A percentile compares a stretch with the other conserved stretches of the same genome.
phyloP scores from a whole-genome alignment of 2,329 filamentous ascomycete species.

The Fusarium sp. region DNA sequence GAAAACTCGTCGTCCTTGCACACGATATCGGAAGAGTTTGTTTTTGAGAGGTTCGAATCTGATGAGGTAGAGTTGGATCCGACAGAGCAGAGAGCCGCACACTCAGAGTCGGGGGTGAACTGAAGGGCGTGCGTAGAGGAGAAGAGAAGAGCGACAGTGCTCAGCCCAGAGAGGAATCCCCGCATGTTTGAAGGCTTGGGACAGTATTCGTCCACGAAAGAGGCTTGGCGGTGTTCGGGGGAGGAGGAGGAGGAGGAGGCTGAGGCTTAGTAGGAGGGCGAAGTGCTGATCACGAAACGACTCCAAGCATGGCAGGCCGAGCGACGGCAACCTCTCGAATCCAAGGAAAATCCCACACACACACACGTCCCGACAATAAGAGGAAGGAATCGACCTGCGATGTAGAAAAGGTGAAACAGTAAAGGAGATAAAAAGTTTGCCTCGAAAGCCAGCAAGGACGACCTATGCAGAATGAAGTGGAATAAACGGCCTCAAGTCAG shows the following conservation, averaged over 20 bases:
- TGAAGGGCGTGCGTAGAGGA: slow-evolving; percentile 47
- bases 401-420: background rate
- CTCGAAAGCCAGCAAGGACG: background rate
- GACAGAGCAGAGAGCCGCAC: background rate
- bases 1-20: background rate
- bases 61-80: background rate
- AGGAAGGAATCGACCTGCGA: background rate
- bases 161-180: background rate
- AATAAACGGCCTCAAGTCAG: background rate
- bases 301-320: background rate
- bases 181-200: slow-evolving; percentile 5
- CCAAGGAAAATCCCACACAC: no score
- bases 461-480: background rate
- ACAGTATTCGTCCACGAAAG: background rate
- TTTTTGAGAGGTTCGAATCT: background rate
- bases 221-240: background rate
- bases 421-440: background rate
- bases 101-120: background rate
- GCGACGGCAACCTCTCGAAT: background rate
- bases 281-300: background rate
- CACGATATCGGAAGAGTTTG: background rate
- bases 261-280: background rate
- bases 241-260: background rate
- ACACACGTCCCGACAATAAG: background rate
- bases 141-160: slow-evolving; percentile 3